A percentile compares a stretch with the other conserved stretches of the same genome.
Conservation (phyloP, 2,329 filamentous ascomycete species). For the Helotiales sp. region DNA sequence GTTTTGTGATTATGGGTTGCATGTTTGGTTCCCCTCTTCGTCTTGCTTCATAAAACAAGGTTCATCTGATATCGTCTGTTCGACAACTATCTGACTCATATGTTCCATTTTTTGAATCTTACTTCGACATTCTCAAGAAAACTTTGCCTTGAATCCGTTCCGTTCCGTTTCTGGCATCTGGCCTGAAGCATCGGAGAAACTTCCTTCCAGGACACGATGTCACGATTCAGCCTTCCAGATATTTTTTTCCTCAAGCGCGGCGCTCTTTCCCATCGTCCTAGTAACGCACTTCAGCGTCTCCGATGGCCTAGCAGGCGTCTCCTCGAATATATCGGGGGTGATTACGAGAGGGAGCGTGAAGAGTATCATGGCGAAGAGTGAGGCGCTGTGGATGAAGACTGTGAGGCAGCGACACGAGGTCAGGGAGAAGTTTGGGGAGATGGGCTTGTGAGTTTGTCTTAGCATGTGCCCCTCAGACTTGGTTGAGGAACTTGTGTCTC, state of each 20-base stretch:
- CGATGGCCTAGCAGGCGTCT: conserved; percentile 8
- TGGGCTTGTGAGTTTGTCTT: conserved; percentile 38
- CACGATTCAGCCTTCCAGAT: conserved; percentile 14
- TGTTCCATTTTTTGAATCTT: too few species aligned
- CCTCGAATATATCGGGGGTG: conserved; percentile 14
- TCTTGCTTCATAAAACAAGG: too few species aligned
- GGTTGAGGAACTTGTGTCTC: too few species aligned
- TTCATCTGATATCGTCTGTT: too few species aligned
- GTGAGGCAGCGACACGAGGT: conserved; percentile 42
- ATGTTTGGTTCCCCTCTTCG: too few species aligned
- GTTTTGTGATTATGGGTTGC: too few species aligned
- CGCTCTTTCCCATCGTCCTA: conserved; percentile 22
- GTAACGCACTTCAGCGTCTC: conserved; percentile 20
- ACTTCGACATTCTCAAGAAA: too few species aligned
- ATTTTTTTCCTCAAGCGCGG: conserved; percentile 18
- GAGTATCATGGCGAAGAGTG: conserved; percentile 35
- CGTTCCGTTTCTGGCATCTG: too few species aligned
- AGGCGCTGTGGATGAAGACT: conserved; percentile 40
- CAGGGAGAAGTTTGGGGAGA: conserved; percentile 33
- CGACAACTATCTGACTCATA: too few species aligned
- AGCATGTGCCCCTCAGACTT: too few species aligned
- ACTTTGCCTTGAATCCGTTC: too few species aligned
- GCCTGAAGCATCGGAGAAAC: not conserved
- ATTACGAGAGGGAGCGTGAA: conserved; percentile 25
- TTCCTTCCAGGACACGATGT: not conserved